Base-by-base conservation (phyloP, 139 green algal species). In the Bryopsis sp. region DNA sequence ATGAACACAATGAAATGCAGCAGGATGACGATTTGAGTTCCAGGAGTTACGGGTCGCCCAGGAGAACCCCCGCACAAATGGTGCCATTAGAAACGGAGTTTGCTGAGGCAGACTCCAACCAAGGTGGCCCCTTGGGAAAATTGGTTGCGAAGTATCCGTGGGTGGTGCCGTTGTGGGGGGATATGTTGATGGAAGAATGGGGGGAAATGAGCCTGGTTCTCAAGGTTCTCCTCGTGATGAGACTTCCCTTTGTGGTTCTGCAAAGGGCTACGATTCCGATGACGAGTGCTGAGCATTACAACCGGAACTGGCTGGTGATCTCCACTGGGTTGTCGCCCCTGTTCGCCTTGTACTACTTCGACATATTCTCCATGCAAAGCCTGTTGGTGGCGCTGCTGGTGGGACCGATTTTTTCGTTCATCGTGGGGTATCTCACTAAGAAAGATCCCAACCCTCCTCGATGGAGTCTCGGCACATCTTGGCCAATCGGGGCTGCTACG, bases 251-350 rank as follows among this genome's bases (percentile, higher is more conserved):
- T 24, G 37, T 48, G 15, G 22, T 69, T 1, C 8, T 66, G 1
- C 57, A 70, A 59, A 67, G 72, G 37, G 70, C 72, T 39, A 84
- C 78, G 29, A 75, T 85, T 35, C 79, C 79, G 1, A 47, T 83
- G 34, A 71, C 82, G 32, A 76, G 78, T 22, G 5, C 35, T 19
- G 74, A 76, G 66, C 71, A 68, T 47, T 92, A 91, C 76, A 80
- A 64, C 68, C 76, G 74, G 4, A 67, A 35, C 35, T 92, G 85
- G 84, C 81, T 92, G 19, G 47, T 94, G 3, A 73, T 69, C 3
- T 47, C 72, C 39, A 47, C 79, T n/a, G 46, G 59, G 22, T 39
- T 66, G 39, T 82, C 71, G 7, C 83, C 83, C 0, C 35, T 87
- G 31, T 82, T 77, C 58, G 39, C 77, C 1, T 29, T 65, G 5